Evolutionary conservation across 2,329 filamentous ascomycete genomes (phyloP).

Genomic region (Penicillium vulpinum): DNA sequence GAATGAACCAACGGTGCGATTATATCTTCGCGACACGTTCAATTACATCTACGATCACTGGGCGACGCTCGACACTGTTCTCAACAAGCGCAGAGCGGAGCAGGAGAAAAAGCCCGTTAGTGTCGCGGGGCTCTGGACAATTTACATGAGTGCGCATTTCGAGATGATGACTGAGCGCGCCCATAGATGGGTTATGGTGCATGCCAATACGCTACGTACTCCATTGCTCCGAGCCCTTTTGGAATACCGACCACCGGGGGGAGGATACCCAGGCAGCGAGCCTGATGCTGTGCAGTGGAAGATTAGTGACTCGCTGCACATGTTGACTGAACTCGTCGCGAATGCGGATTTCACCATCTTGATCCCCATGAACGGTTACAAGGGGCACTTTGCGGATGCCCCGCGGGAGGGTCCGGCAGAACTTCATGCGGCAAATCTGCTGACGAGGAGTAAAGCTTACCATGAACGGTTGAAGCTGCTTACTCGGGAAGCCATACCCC

Average conservation of each 20-base stretch:
- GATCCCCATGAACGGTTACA: conserved; percentile 29
- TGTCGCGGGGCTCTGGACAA: conserved; percentile 22
- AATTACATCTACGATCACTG: conserved; percentile 26
- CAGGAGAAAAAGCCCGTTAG: conserved; percentile 10
- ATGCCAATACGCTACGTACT: conserved; percentile 14
- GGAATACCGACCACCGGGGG: not conserved
- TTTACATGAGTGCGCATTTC: conserved; percentile 22
- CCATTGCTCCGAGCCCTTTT: conserved; percentile 14
- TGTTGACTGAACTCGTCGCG: conserved; percentile 12
- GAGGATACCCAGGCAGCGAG: not conserved
- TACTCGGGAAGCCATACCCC: not conserved
- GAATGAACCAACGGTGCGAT: conserved; percentile 12
- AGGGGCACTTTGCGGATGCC: conserved; percentile 11
- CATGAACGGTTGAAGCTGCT: conserved; percentile 8
- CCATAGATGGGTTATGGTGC: conserved; percentile 25
- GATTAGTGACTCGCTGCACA: conserved; percentile 14
- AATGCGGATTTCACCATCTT: conserved; percentile 25
- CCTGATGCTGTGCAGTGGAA: conserved; percentile 18
- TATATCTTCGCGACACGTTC: conserved; percentile 24
- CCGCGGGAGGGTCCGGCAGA: not conserved
- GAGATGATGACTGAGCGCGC: conserved; percentile 26
- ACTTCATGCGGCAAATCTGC: not conserved
- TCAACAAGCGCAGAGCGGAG: conserved; percentile 17
- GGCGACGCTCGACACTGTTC: conserved; percentile 11
- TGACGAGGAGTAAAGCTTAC: conserved; percentile 8